Evolutionary conservation across 2,329 filamentous ascomycete species (phyloP).

Genomic region (Fusarium aywerte): DNA sequence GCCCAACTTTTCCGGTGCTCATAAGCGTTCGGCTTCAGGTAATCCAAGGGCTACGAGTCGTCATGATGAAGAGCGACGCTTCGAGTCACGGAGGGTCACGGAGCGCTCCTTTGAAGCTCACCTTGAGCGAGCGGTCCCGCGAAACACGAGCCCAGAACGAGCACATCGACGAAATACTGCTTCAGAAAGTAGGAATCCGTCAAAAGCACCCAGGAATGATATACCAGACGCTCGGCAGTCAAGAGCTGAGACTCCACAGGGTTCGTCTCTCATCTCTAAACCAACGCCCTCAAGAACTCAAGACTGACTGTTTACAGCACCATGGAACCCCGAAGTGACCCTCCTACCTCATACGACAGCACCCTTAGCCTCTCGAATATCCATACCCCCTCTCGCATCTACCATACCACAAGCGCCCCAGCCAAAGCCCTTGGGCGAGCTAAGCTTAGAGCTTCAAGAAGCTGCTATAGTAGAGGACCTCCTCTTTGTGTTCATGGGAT

Average conservation of each 20-base stretch:
- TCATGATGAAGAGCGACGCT: constrained; percentile 54
- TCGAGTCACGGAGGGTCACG: constrained; percentile 65
- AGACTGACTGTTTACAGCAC: constrained; percentile 50
- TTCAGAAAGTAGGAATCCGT: constrained; percentile 52
- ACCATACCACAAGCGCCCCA: constrained; percentile 79
- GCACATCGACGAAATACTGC: constrained; percentile 57
- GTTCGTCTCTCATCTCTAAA: constrained; percentile 51
- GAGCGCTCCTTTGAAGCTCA: constrained; percentile 69
- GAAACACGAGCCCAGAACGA: constrained; percentile 68
- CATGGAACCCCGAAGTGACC: constrained; percentile 84
- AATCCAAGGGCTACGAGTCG: constrained; percentile 63
- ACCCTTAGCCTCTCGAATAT: constrained; percentile 75
- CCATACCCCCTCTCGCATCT: constrained; percentile 76
- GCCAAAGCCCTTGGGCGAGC: constrained; percentile 73
- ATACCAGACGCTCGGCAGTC: constrained; percentile 56
- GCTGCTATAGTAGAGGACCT: constrained; percentile 88
- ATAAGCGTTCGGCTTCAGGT: constrained; percentile 69
- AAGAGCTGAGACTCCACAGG: constrained; percentile 60
- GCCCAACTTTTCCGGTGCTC: constrained; percentile 52
- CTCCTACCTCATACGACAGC: constrained; percentile 74
- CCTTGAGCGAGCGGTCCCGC: constrained; percentile 68
- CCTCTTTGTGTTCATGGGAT: constrained; percentile 96
- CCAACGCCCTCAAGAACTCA: not conserved
- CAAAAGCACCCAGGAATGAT: constrained; percentile 55
- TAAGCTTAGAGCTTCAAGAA: constrained; percentile 86